phyloP scores from a whole-genome alignment of 139 green algal species.

The Chlorella sp. region DNA sequence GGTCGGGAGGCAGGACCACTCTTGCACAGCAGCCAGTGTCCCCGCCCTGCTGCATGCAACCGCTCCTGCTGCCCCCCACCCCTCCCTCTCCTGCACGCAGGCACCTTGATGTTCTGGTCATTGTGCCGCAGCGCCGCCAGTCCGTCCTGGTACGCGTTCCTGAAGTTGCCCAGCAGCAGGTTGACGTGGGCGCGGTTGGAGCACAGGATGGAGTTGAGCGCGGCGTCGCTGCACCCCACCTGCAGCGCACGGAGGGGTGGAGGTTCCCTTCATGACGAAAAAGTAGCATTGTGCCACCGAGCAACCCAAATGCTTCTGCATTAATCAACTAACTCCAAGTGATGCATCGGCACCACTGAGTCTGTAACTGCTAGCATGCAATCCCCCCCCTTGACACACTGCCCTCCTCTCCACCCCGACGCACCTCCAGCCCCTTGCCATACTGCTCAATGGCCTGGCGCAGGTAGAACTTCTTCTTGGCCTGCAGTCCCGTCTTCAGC shows the following conservation, averaged over 20 bases:
- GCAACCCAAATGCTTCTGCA: too few relatives aligned
- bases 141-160: constrained; percentile 75
- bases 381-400: too few relatives aligned
- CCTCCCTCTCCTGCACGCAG: background rate
- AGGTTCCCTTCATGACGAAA: too few relatives aligned
- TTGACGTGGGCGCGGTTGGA: constrained; percentile 87
- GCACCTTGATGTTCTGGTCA: constrained; percentile 72
- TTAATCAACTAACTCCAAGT: too few relatives aligned
- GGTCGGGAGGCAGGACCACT: too few relatives aligned
- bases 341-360: too few relatives aligned
- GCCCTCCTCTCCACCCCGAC: too few relatives aligned
- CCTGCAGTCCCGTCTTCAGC: constrained; percentile 70
- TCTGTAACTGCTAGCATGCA: too few relatives aligned
- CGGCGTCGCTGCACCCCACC: constrained; percentile 29
- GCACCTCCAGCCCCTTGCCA: constrained; percentile 68
- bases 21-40: background rate
- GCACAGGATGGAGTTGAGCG: constrained; percentile 62
- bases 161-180: constrained; percentile 82
- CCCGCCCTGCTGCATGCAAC: background rate
- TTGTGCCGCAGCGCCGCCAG: constrained; percentile 56
- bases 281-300: too few relatives aligned
- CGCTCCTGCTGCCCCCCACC: background rate
- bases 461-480: constrained; percentile 82
- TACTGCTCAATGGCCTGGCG: constrained; percentile 82
- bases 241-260: too few relatives aligned